Evolutionary conservation across 2,329 filamentous ascomycete species (phyloP).

Genomic region (Didymella sp.): DNA sequence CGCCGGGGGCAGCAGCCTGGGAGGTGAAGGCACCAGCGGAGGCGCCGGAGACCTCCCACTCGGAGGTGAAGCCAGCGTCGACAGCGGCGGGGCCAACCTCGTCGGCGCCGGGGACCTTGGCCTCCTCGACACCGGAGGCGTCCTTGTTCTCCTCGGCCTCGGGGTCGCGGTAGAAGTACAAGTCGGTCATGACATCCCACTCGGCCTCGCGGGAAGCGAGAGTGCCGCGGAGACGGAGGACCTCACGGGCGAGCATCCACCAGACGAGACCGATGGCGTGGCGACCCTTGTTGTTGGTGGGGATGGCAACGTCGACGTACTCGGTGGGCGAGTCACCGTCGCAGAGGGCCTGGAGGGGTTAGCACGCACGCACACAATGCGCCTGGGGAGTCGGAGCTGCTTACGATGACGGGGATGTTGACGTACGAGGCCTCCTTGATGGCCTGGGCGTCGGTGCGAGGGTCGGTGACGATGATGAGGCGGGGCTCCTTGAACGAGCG

Average conservation of each 20-base stretch:
- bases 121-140: conserved; percentile 77
- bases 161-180: conserved; percentile 99
- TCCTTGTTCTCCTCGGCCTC: conserved; percentile 99
- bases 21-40: conserved; percentile 67
- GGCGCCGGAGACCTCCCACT: conserved; percentile 82
- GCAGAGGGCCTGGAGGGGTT: conserved; percentile 72
- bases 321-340: conserved; percentile 99
- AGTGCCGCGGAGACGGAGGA: conserved; percentile 97
- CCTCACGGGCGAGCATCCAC: conserved; percentile 99
- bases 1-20: conserved; percentile 65
- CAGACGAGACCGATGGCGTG: conserved; percentile 98
- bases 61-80: conserved; percentile 78
- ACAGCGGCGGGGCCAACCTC: conserved; percentile 82
- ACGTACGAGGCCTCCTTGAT: conserved; percentile 99
- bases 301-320: conserved; percentile 99
- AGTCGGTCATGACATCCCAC: conserved; percentile 99
- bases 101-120: conserved; percentile 82
- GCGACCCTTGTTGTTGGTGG: conserved; percentile 99
- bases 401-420: conserved; percentile 95
- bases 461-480: conserved; percentile 98
- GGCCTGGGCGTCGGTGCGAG: conserved; percentile 98
- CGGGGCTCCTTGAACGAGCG: conserved; percentile 99
- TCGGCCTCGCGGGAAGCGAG: conserved; percentile 94
- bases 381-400: conserved; percentile 9
- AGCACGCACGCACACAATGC: not conserved